Conservation (phyloP, 1,139 yeast species). For the Hyphopichia khmerensis region DNA sequence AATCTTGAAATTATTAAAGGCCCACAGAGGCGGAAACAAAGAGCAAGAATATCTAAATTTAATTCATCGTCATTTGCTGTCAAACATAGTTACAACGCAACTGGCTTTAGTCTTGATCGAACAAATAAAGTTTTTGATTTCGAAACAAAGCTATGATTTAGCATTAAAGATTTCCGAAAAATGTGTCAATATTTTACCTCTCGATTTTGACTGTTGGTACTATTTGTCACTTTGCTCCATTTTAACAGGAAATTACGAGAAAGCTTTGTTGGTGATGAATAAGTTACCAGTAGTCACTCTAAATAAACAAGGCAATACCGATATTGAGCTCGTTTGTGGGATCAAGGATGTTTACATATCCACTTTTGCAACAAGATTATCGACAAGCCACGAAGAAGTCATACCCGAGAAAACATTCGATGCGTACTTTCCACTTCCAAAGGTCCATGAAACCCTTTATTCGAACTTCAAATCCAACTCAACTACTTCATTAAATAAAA, state of each 20-base stretch:
- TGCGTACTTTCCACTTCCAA: conserved; percentile 34
- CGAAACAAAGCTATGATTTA: conserved; percentile 22
- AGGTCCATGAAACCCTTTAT: conserved; percentile 1
- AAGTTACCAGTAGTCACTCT: conserved; percentile 31
- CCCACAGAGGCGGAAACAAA: conserved; percentile 24
- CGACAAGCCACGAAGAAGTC: conserved; percentile 20
- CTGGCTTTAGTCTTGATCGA: conserved; percentile 37
- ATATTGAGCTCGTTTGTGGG: conserved; percentile 25
- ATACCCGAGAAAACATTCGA: conserved; percentile 32
- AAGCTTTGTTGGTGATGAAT: conserved; percentile 36
- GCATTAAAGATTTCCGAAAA: conserved; percentile 34
- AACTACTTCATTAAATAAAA: background rate
- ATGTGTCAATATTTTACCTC: conserved; percentile 34
- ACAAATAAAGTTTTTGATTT: conserved; percentile 38
- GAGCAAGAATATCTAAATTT: conserved; percentile 25
- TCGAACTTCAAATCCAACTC: background rate
- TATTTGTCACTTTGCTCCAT: conserved; percentile 34
- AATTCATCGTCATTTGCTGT: conserved; percentile 22
- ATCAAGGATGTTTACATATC: conserved; percentile 29
- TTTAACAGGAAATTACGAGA: conserved; percentile 25
- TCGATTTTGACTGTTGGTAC: conserved; percentile 46
- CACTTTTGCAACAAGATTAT: conserved; percentile 24
- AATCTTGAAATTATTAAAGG: conserved; percentile 26
- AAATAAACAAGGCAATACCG: conserved; percentile 12
- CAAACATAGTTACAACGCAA: conserved; percentile 26